Percentiles rank a stretch among this genome's conserved stretches.
Conservation (phyloP, 495 filamentous ascomycete genomes). For the Podospora tetraspora region DNA sequence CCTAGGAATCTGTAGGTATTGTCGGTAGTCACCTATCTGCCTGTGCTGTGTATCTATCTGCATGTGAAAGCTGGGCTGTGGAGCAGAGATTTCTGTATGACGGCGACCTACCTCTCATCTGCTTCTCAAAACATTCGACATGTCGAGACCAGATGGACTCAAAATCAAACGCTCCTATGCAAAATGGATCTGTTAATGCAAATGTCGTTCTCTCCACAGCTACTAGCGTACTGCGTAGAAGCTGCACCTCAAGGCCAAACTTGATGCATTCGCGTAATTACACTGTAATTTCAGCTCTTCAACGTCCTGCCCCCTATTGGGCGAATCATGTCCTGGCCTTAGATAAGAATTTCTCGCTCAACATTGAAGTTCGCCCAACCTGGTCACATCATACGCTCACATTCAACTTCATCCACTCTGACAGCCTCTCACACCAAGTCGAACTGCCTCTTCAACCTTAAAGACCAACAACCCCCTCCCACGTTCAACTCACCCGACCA, state of each 20-base stretch:
- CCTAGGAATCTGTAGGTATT: background rate
- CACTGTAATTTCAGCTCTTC: background rate
- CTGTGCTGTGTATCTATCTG: background rate
- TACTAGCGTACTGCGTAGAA: background rate
- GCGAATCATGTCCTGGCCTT: background rate
- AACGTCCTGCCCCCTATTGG: background rate
- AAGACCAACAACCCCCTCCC: background rate
- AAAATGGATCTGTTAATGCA: background rate
- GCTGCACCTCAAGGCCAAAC: background rate
- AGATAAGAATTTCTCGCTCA: background rate
- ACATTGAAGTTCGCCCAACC: background rate
- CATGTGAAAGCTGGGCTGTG: background rate
- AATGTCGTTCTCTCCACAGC: background rate
- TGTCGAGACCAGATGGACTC: background rate
- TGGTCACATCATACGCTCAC: too few species aligned
- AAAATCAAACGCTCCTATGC: background rate
- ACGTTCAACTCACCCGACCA: background rate
- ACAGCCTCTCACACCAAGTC: background rate
- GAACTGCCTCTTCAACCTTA: too few species aligned
- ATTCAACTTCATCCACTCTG: background rate
- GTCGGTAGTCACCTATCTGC: background rate
- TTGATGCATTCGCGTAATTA: background rate
- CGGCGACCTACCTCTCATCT: background rate
- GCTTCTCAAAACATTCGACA: background rate
- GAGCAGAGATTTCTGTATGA: background rate